phyloP scores from a whole-genome alignment of 148 eudicot genomes.

The Arbutus unedo region DNA sequence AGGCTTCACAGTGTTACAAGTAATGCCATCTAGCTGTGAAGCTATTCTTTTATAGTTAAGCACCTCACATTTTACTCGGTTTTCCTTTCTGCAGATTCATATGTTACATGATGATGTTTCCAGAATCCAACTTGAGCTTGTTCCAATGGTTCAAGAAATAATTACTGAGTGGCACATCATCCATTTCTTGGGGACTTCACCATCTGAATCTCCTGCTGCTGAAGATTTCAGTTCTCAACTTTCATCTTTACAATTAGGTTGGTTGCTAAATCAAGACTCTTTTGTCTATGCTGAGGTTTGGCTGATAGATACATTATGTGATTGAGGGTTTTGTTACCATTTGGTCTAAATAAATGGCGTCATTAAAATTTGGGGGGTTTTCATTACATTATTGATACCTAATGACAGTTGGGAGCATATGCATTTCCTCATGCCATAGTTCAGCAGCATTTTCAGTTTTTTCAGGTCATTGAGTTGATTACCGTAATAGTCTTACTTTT shows the following conservation, averaged over 20 bases:
- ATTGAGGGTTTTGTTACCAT: background rate
- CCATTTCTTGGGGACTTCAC: slow-evolving; percentile 66
- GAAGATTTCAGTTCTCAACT: slow-evolving; percentile 91
- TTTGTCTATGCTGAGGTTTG: background rate
- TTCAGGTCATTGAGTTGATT: slow-evolving; percentile 7
- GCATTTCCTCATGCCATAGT: background rate
- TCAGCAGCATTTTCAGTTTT: background rate
- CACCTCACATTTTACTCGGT: background rate
- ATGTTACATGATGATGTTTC: slow-evolving; percentile 63
- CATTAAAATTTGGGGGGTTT: background rate
- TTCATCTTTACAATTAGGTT: slow-evolving; percentile 87
- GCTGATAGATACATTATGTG: background rate
- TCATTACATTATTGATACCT: background rate
- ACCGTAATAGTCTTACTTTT: background rate
- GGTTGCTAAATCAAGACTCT: background rate
- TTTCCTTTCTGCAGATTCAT: slow-evolving; percentile 53
- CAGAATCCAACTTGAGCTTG: slow-evolving; percentile 74
- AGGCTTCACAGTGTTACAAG: background rate
- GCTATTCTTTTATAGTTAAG: background rate
- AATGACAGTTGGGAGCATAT: background rate
- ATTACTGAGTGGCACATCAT: slow-evolving; percentile 90
- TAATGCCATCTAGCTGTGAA: background rate
- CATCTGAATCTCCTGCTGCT: slow-evolving; percentile 64
- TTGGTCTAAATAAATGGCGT: background rate
- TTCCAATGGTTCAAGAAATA: slow-evolving; percentile 81